These are phyloP conservation scores for Ophiostoma quercus DNA, from an alignment of 2,329 filamentous ascomycete genomes.

Conservation along the genomic window DNA sequence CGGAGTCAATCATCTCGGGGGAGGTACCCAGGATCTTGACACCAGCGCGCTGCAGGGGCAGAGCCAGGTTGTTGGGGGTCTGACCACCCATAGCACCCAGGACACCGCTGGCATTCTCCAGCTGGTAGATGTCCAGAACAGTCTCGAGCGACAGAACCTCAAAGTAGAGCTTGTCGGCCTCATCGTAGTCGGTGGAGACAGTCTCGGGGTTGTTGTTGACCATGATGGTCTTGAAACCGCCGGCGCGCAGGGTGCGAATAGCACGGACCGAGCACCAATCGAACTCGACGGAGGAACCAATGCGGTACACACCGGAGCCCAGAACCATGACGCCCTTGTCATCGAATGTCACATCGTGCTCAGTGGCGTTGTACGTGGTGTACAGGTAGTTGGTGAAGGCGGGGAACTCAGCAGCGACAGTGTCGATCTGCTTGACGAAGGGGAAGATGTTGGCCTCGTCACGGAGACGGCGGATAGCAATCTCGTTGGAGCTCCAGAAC, in stretches of 20 bases:
- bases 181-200: slow-evolving; percentile 31
- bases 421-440: slow-evolving; percentile 97
- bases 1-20: slow-evolving; percentile 96
- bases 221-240: slow-evolving; percentile 92
- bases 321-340: slow-evolving; percentile 95
- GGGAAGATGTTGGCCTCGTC: slow-evolving; percentile 83
- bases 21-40: slow-evolving; percentile 93
- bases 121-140: slow-evolving; percentile 85
- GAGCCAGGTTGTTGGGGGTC: slow-evolving; percentile 94
- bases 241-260: slow-evolving; percentile 79
- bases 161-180: slow-evolving; percentile 57
- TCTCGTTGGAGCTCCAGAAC: slow-evolving; percentile 91
- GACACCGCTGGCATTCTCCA: slow-evolving; percentile 77
- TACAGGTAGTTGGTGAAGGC: slow-evolving; percentile 95
- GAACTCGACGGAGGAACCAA: slow-evolving; percentile 96
- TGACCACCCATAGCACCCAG: slow-evolving; percentile 96
- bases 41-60: slow-evolving; percentile 80
- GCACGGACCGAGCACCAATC: slow-evolving; percentile 98
- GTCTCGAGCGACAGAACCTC: slow-evolving; percentile 91
- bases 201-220: slow-evolving; percentile 92
- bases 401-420: slow-evolving; percentile 93
- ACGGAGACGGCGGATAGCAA: slow-evolving; percentile 76
- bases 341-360: slow-evolving; percentile 76
- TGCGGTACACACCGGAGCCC: slow-evolving; percentile 92
- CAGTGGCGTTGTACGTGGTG: slow-evolving; percentile 86